Conservation (phyloP, 306 rosid genomes). For the Castanea crenata region DNA sequence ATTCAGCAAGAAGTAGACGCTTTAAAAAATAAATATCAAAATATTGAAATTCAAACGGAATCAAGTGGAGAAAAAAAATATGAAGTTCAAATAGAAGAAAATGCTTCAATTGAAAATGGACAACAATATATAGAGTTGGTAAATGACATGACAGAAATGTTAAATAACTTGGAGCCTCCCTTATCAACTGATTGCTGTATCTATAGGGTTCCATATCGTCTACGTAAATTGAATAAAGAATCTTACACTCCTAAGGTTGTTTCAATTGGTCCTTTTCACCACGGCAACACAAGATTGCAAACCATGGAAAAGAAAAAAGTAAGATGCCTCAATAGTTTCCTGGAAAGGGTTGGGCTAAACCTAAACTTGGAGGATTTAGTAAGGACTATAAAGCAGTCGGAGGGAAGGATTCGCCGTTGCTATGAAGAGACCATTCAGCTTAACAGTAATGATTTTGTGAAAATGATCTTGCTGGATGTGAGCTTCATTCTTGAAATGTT, state of each 20-base stretch:
- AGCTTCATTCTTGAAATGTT: no score
- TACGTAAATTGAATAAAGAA: slow-evolving; percentile 25
- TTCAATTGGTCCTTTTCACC: slow-evolving; percentile 42
- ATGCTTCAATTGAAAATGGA: no score
- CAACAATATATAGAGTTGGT: not conserved
- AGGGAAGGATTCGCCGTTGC: not conserved
- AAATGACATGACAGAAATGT: not conserved
- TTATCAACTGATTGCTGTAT: slow-evolving; percentile 19
- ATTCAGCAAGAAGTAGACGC: no score
- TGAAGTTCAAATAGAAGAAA: not conserved
- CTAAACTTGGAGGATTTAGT: not conserved
- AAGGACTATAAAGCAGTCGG: not conserved
- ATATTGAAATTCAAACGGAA: no score
- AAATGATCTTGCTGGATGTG: slow-evolving; percentile 25
- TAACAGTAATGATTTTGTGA: slow-evolving; percentile 12
- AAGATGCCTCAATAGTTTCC: slow-evolving; percentile 8
- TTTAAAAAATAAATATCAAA: no score
- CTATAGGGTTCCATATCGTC: slow-evolving; percentile 24
- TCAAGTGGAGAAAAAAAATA: no score
- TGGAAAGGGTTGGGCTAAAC: not conserved
- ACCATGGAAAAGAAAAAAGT: slow-evolving; percentile 31
- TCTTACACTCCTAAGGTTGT: slow-evolving; percentile 38
- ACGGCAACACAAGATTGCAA: not conserved
- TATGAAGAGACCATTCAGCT: slow-evolving; percentile 10
- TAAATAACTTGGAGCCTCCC: not conserved